Evolutionary conservation across 2,329 filamentous ascomycete genomes (phyloP), one percentile per base, ranked within the genome.

Genomic region (Didymella segeticola): DNA sequence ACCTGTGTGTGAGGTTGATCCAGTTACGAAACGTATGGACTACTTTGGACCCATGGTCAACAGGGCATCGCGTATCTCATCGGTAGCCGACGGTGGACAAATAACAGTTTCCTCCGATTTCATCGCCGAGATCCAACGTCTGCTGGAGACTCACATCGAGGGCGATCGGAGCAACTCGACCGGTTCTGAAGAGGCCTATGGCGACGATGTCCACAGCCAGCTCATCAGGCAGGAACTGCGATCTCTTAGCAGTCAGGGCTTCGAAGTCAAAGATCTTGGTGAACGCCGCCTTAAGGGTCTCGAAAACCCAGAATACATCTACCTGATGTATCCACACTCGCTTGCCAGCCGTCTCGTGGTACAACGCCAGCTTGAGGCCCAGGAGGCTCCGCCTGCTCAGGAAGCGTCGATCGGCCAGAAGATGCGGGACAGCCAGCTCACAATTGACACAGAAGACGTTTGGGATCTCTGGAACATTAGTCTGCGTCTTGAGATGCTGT

Each of bases 1-100:
- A 55, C 95, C 93, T 5, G 92, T 99, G 66, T 96, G 92, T 71
- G 95, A 99, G 75, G 89, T 89, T 42, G 95, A 99, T 75, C 95
- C 95, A 0, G 93, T 99, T 43, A 99, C 95, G 1, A 89, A 93
- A 53, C 91, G 95, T 59, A 99, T 99, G 95, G 95, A 99, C 69
- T 99, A 99, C 78, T 99, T 98, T 72, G 95, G 95, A 0, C 95
- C 95, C 12, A 99, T 99, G 92, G 95, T 99, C 68, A 99, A 99
- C 77, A 93, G 96, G 70, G 91, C 95, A 0, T 89, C 95, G 14
- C 89, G 95, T 78, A 96, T 99, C 61, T 95, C 91, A 6, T 89
- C 91, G 19, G 93, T 96, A 36, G 95, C 95, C 29, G 95, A 99
- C 72, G 95, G 95, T 57, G 95, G 95, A 0, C 93, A 99, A 73